Evolutionary conservation across 129 eudicot species (phyloP).

Genomic region (Saposhnikovia divaricata): DNA sequence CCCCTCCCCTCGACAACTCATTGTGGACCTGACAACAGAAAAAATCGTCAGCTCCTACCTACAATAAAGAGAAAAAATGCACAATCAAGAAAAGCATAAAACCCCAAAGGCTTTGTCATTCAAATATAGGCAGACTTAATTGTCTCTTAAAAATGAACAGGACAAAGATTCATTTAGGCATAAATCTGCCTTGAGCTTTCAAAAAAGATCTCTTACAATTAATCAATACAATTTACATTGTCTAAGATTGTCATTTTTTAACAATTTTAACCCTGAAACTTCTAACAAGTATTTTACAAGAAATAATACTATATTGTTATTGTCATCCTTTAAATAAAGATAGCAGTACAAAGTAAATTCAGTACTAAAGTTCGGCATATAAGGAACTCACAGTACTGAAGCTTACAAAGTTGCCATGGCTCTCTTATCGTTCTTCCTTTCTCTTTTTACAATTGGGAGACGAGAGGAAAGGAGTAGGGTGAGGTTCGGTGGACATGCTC

Average conservation of each 20-base stretch:
- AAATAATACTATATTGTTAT: neutral
- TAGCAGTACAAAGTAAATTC: neutral
- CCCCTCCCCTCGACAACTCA: no score
- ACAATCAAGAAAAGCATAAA: neutral
- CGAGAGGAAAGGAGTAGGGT: neutral
- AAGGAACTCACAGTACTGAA: neutral
- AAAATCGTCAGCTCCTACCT: constrained; percentile 13
- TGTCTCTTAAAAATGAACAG: neutral
- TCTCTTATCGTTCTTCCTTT: neutral
- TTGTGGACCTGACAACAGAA: neutral
- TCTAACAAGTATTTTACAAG: neutral
- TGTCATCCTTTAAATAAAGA: neutral
- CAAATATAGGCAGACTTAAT: neutral
- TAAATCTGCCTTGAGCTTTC: neutral
- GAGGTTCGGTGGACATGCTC: constrained; percentile 3
- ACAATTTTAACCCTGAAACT: neutral
- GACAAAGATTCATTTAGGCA: neutral
- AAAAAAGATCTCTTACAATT: neutral
- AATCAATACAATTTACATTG: neutral
- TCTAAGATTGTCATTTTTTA: neutral
- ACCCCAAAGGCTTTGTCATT: neutral
- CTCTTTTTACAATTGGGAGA: constrained; percentile 5
- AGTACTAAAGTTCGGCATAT: neutral
- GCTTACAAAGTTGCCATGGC: neutral
- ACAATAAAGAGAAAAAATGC: neutral